These are phyloP conservation scores for Cryptococcus sp. DNA, from an alignment of 1,284 basidiomycete genomes.

Conservation along the genomic window DNA sequence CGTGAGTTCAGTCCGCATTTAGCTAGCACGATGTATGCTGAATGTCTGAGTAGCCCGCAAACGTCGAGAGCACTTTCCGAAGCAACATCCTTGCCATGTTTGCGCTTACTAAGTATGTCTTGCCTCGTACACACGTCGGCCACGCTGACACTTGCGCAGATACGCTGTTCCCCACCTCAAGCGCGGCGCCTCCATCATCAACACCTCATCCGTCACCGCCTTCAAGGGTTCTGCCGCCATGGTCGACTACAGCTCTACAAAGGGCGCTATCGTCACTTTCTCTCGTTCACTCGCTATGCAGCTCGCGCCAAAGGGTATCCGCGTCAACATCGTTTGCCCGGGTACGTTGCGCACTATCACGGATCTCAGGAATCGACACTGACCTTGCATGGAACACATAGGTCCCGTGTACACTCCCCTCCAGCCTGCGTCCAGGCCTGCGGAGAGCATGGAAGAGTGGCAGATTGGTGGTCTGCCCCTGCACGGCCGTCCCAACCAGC, in stretches of 20 bases:
- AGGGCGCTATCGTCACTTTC: constrained; percentile 63
- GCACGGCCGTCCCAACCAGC: constrained; percentile 61
- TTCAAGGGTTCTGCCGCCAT: constrained; percentile 58
- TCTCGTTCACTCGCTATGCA: constrained; percentile 62
- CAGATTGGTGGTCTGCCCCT: constrained; percentile 57
- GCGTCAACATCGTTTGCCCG: constrained; percentile 40
- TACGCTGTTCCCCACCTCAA: constrained; percentile 63
- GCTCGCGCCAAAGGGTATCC: constrained; percentile 61
- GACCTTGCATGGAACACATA: not conserved
- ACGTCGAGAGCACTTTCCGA: constrained; percentile 61
- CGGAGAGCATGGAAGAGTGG: constrained; percentile 61
- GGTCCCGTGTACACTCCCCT: constrained; percentile 51
- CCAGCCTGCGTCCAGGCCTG: constrained; percentile 60
- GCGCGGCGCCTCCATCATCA: constrained; percentile 65
- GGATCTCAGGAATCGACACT: not conserved
- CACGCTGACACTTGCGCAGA: constrained; percentile 21
- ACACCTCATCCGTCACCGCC: constrained; percentile 65
- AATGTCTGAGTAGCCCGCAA: constrained; percentile 33
- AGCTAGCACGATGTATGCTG: not conserved
- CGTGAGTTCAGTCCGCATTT: constrained; percentile 41
- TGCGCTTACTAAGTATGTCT: constrained; percentile 57
- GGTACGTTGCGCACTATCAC: constrained; percentile 12
- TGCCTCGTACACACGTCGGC: not conserved
- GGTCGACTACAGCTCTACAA: constrained; percentile 64
- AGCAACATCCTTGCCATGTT: constrained; percentile 65